Base-by-base conservation (phyloP, 176 grass and related monocot genomes). In the Metroxylon sagu region DNA sequence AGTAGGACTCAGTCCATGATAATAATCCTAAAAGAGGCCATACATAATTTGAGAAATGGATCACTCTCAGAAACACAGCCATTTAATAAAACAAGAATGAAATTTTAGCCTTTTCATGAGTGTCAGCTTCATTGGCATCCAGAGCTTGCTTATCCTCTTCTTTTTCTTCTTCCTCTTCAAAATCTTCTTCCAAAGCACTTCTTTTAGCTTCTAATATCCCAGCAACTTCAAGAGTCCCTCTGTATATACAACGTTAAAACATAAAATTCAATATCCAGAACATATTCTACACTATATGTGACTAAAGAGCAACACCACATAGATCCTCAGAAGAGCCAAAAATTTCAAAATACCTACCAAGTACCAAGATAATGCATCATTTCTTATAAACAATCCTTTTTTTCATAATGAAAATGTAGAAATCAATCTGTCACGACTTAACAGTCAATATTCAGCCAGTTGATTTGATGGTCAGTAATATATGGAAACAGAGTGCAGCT, bases 141-240 rank as follows among this genome's bases (percentile, higher is more conserved):
- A 96, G 88, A 50, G 76, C 66, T 26, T 80, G 63, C 29, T 73
- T 79, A 3, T 88, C 84, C 26, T 86, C 79, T 50, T 82, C 81
- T 62, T 95, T 89, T 62, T 98, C 93, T 73, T 97, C 92, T 59
- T 96, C 92, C 70, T 97, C 93, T 76, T 98, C 93, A 71, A 98
- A 98, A 80, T 98, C 93, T 50, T 98, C 93, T 77, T 98, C 93
- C 58, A 98, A 71, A 25, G 87, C 93, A 78, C 87, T 97, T 79
- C 87, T 81, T 82, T 87, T 88, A 58, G 78, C 84, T 71, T 97
- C 93, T 52, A 97, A 72, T 58, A 83, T 74, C 53, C 84, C 93
- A 60, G 87, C 77, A 19, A 81, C 48, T 76, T 97, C 93, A 77
- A 97, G 81, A 61, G 71, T 81, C 77, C 81, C 91, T 77, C 91